phyloP scores from a whole-genome alignment of 2,329 filamentous ascomycete genomes.

The Aspergillus costaricaensis region DNA sequence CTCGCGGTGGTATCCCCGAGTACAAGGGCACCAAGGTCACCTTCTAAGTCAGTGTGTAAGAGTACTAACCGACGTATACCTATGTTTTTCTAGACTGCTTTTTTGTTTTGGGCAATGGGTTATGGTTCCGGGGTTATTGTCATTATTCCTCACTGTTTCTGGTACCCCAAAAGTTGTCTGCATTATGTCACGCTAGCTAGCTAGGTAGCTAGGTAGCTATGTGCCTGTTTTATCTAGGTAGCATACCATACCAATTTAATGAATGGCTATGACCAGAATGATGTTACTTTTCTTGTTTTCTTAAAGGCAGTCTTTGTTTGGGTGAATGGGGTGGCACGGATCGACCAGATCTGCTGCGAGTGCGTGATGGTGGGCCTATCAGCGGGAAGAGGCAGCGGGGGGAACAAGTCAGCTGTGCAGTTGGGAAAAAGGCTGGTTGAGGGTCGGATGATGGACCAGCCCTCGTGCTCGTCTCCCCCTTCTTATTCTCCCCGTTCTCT shows the following conservation, averaged over 20 bases:
- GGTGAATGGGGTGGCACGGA: background rate
- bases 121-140: constrained; percentile 4
- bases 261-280: constrained; percentile 11
- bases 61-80: background rate
- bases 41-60: constrained; percentile 50
- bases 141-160: background rate
- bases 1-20: constrained; percentile 60
- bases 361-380: background rate
- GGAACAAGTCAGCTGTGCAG: constrained; percentile 1
- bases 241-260: constrained; percentile 6
- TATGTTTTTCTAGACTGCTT: background rate
- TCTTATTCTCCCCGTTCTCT: background rate
- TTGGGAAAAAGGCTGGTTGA: background rate
- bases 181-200: background rate
- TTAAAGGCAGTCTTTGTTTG: too few relatives aligned
- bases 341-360: constrained; percentile 4
- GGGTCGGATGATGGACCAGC: constrained; percentile 3
- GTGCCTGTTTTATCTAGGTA: constrained; percentile 1
- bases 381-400: background rate
- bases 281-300: constrained; percentile 1
- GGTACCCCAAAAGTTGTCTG: constrained; percentile 1
- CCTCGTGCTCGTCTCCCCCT: background rate
- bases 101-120: constrained; percentile 1
- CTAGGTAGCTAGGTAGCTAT: background rate
- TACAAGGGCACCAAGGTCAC: constrained; percentile 81